phyloP scores from a whole-genome alignment of 805 yeast genomes.

The Nakazawaea peltata region DNA sequence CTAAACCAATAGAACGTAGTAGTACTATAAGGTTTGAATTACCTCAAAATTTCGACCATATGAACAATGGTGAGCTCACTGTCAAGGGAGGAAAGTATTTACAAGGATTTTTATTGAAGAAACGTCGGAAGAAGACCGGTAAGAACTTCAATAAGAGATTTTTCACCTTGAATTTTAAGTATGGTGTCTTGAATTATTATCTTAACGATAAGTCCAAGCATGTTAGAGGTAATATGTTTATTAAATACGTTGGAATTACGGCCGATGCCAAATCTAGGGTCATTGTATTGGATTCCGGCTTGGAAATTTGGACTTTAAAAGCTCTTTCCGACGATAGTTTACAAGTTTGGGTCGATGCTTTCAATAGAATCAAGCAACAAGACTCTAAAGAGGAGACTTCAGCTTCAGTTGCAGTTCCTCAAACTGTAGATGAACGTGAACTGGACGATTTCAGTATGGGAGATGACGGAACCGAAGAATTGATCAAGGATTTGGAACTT shows the following conservation, averaged over 20 bases:
- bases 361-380: conserved; percentile 41
- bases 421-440: conserved; percentile 2
- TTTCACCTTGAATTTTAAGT: conserved; percentile 73
- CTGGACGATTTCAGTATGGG: conserved; percentile 6
- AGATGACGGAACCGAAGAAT: not conserved
- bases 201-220: conserved; percentile 60
- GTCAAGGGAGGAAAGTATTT: conserved; percentile 60
- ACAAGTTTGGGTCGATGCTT: conserved; percentile 76
- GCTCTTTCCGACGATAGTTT: conserved; percentile 61
- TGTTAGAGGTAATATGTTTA: conserved; percentile 87
- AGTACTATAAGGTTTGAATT: conserved; percentile 18
- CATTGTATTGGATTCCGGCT: conserved; percentile 84
- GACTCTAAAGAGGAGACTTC: conserved; percentile 1
- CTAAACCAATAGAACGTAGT: not conserved
- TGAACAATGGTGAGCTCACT: too few relatives aligned
- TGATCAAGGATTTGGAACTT: conserved; percentile 3
- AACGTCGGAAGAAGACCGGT: conserved; percentile 66
- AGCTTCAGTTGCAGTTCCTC: not conserved
- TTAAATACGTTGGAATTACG: conserved; percentile 71
- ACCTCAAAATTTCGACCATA: conserved; percentile 17
- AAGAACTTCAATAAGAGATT: conserved; percentile 85
- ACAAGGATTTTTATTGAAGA: conserved; percentile 71
- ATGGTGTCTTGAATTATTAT: conserved; percentile 79
- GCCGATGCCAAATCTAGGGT: conserved; percentile 63
- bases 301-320: conserved; percentile 87